Evolutionary conservation across 106 monocot genomes (phyloP), one percentile per base, ranked within the genome.

Genomic region (Allium sativum): DNA sequence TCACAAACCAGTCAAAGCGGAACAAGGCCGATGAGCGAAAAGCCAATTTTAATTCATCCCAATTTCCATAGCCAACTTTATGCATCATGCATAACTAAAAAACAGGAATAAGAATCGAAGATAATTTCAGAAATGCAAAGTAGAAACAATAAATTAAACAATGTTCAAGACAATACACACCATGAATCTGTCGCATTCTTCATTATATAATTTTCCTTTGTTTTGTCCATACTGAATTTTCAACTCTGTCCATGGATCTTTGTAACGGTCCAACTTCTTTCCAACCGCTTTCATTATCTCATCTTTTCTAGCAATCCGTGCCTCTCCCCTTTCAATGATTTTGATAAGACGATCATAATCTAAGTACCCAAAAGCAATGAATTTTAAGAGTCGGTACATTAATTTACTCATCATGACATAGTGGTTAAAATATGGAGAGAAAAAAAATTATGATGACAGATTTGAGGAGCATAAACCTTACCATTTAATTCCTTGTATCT

Each of bases 1-100:
- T 88, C 59, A 83, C 88, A 78, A 83, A 88, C 88, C 88, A 88
- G 64, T 88, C 88, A 76, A 88, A 88, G 12, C 88, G 88, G 50
- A 88, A 88, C 40, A 88, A 61, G 9, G 88, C 80, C 31, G 88
- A 88, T 9, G 66, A 72, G 16, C 88, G 88, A 54, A 88, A 88
- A 59, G 88, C 80, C 41, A 77, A 70, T 55, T 83, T 88, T 56
- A 88, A 48, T 48, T 88, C 88, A 70, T 88, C 88, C 88, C 88
- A 88, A 51, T 88, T 88, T 48, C 88, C 88, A 68, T 88, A 88
- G 31, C 88, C 88, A 72, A 88, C 80, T 57, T 88, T 83, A 70
- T 83, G 83, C 22, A 88, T 79, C 83, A 88, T 88, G 73, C 88
- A 88, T 22, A 88, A 64, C 88, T 88, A 83, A 21, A 67, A 47